These are phyloP conservation scores for Lavandula angustifolia DNA, from an alignment of 257 asterid genomes.

Conservation along the genomic window DNA sequence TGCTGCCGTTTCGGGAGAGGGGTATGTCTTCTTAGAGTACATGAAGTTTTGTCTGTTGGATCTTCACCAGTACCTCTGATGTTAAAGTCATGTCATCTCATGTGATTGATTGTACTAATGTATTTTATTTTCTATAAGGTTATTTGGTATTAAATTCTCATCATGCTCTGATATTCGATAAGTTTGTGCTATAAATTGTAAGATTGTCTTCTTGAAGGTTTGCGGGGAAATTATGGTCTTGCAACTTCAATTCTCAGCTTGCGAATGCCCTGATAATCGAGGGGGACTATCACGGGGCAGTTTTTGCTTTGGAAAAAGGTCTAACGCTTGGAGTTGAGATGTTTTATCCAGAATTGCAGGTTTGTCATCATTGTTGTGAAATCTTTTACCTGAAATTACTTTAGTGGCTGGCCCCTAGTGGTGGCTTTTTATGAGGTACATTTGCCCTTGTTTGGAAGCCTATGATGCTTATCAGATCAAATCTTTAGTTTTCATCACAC, in stretches of 20 bases:
- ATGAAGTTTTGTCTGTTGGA: slow-evolving; percentile 22
- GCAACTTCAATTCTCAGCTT: slow-evolving; percentile 95
- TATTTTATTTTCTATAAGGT: slow-evolving; percentile 12
- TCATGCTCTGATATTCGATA: slow-evolving; percentile 25
- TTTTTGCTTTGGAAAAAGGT: slow-evolving; percentile 72
- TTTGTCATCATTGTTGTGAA: slow-evolving; percentile 36
- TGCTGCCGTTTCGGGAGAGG: slow-evolving; percentile 79
- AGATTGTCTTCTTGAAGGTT: slow-evolving; percentile 55
- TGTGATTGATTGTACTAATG: slow-evolving; percentile 6
- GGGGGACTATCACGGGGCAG: slow-evolving; percentile 81
- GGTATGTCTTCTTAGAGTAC: slow-evolving; percentile 51
- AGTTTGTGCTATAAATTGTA: slow-evolving; percentile 23
- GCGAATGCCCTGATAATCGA: slow-evolving; percentile 90
- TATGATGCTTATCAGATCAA: slow-evolving; percentile 8
- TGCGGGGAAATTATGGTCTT: slow-evolving; percentile 84
- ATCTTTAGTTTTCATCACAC: slow-evolving; percentile 7
- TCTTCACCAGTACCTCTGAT: slow-evolving; percentile 2
- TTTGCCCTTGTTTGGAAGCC: slow-evolving; percentile 19
- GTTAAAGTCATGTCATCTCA: slow-evolving; percentile 12
- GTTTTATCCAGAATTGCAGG: slow-evolving; percentile 98
- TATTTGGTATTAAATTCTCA: slow-evolving; percentile 24
- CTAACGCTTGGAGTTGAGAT: slow-evolving; percentile 71
- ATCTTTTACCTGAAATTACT: slow-evolving; percentile 27
- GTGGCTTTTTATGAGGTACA: slow-evolving; percentile 12
- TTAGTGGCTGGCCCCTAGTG: slow-evolving; percentile 13